Evolutionary conservation across 1,284 basidiomycete genomes (phyloP).

Genomic region (Naganishia sp.): DNA sequence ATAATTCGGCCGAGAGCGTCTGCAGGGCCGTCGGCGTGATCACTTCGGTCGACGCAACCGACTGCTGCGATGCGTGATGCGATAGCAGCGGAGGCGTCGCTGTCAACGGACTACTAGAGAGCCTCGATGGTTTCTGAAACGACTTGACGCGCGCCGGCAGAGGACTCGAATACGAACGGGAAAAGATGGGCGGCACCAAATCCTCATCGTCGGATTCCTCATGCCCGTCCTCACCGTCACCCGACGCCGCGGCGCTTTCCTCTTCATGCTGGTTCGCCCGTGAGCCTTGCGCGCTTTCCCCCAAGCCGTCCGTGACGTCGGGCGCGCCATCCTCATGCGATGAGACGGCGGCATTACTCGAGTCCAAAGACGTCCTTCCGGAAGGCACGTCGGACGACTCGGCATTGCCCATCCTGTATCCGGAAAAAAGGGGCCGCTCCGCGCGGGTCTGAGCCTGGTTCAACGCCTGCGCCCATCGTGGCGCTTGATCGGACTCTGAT

Average conservation of each 20-base stretch:
- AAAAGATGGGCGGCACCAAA: slow-evolving; percentile 36
- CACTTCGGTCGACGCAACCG: slow-evolving; percentile 2
- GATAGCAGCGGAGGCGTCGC: slow-evolving; percentile 19
- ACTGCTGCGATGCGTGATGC: slow-evolving; percentile 12
- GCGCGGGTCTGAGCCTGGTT: slow-evolving; percentile 8
- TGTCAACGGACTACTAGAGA: slow-evolving; percentile 1
- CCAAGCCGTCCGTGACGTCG: background rate
- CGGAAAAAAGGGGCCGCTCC: slow-evolving; percentile 5
- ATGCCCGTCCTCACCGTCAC: background rate
- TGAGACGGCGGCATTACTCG: background rate
- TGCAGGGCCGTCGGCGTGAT: slow-evolving; percentile 38
- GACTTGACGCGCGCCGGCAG: slow-evolving; percentile 37
- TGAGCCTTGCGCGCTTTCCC: no score
- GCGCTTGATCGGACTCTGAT: slow-evolving; percentile 18
- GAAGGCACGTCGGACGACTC: slow-evolving; percentile 3
- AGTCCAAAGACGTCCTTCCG: slow-evolving; percentile 5
- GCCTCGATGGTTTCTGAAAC: slow-evolving; percentile 15
- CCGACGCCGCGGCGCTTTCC: no score
- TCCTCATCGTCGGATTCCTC: slow-evolving; percentile 22
- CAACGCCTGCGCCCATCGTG: slow-evolving; percentile 17
- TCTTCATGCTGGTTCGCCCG: no score
- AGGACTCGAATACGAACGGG: slow-evolving; percentile 44
- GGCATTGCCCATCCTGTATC: slow-evolving; percentile 1
- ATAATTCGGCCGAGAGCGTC: slow-evolving; percentile 65
- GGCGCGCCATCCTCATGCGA: background rate